Conservation (phyloP, 805 yeast genomes). For the Candida ulmi region DNA sequence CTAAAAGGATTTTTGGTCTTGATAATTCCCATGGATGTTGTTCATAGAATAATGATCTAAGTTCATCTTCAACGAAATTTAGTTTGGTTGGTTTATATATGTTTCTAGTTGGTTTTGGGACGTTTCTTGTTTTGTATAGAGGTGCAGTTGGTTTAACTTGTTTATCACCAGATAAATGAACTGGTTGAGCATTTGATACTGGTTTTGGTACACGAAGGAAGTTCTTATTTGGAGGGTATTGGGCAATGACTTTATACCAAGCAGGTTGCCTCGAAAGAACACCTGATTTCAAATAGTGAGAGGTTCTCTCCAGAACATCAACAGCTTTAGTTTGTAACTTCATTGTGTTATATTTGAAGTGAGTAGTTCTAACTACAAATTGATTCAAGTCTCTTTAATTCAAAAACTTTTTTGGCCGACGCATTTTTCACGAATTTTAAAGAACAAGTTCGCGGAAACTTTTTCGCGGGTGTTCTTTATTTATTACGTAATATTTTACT, state of each 20-base stretch:
- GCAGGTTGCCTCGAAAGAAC: slow-evolving; percentile 69
- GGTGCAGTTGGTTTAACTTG: slow-evolving; percentile 12
- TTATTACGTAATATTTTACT: no score
- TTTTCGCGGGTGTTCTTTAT: no score
- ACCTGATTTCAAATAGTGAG: slow-evolving; percentile 68
- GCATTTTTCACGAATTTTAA: not conserved
- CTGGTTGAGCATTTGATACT: not conserved
- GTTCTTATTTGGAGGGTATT: slow-evolving; percentile 72
- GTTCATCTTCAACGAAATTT: slow-evolving; percentile 54
- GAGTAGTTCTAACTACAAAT: not conserved
- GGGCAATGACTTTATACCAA: slow-evolving; percentile 84
- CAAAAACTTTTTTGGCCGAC: not conserved
- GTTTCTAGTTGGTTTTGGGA: slow-evolving; percentile 7
- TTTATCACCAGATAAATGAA: slow-evolving; percentile 9
- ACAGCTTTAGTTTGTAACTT: slow-evolving; percentile 75
- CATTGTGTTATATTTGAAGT: slow-evolving; percentile 31
- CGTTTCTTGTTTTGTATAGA: slow-evolving; percentile 28
- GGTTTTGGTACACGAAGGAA: slow-evolving; percentile 29
- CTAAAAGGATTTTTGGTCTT: slow-evolving; percentile 78
- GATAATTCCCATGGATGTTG: slow-evolving; percentile 99
- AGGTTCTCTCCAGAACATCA: slow-evolving; percentile 73
- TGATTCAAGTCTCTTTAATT: no score
- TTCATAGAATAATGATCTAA: slow-evolving; percentile 75
- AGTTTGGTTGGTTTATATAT: slow-evolving; percentile 18
- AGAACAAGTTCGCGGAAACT: not conserved